Percentiles rank a stretch among this genome's conserved stretches.
Evolutionary conservation across 371 early-diverging fungal species (phyloP).

Genomic region (Mortierella sp.): DNA sequence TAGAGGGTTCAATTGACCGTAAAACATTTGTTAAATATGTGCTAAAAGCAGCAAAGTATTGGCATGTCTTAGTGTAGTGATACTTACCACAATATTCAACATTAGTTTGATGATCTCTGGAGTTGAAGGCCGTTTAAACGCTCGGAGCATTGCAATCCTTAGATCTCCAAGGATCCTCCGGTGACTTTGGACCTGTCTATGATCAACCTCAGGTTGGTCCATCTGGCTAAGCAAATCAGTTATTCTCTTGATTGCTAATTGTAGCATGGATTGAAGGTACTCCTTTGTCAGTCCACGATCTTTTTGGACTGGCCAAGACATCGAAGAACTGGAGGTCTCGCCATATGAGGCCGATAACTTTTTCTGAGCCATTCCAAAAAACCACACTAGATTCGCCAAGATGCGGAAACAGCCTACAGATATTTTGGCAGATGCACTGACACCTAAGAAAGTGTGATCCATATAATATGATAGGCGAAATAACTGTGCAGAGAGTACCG

Average conservation of each 20-base stretch:
- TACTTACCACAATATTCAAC: constrained; percentile 37
- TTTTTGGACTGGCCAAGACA: neutral
- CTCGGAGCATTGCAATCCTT: constrained; percentile 36
- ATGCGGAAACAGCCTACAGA: constrained; percentile 64
- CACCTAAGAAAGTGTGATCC: constrained; percentile 72
- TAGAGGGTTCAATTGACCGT: neutral
- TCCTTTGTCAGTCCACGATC: constrained; percentile 31
- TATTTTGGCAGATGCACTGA: constrained; percentile 58
- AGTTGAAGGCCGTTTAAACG: constrained; percentile 37
- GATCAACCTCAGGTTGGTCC: constrained; percentile 52
- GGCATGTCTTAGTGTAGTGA: neutral
- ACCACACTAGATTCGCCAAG: constrained; percentile 66
- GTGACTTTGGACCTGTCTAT: constrained; percentile 13
- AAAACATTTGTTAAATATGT: neutral
- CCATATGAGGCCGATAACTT: constrained; percentile 14
- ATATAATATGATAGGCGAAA: constrained; percentile 67
- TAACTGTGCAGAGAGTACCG: constrained; percentile 58
- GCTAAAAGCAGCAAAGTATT: neutral
- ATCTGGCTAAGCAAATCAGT: constrained; percentile 38
- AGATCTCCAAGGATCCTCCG: constrained; percentile 33
- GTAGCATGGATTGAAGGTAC: constrained; percentile 47
- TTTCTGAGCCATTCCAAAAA: constrained; percentile 66
- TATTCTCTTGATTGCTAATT: constrained; percentile 42
- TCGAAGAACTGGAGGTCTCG: neutral
- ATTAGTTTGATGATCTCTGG: constrained; percentile 37